Base-by-base conservation (phyloP, 2,329 filamentous ascomycete genomes). In the Hymenoscyphus repandus region DNA sequence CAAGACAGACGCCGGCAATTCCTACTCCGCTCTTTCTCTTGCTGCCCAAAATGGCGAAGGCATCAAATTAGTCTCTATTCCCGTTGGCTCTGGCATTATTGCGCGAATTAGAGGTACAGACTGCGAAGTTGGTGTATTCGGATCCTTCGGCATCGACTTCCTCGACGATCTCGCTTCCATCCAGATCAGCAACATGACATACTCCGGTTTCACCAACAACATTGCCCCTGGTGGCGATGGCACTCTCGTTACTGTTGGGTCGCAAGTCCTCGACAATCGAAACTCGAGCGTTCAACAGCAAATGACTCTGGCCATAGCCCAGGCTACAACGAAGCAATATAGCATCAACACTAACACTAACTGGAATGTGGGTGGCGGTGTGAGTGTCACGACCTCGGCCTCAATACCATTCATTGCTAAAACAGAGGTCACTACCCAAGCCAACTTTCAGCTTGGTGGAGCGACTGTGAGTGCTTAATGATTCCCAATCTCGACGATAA, bases 371-470 rank as follows among this genome's bases (percentile, higher is more conserved):
- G 32, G 32, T 9, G 9, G 13, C 9, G 7, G 9, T 13, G 13
- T 34, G 9, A 13, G 9, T 13, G 13, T 34, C 32, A 34, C 7
- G 13, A 13, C 32, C 9, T 7, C 9, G 9, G 32, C 32, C 32
- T 7, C 9, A 9, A 34, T 34, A 9, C 32, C 32, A 34, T 34
- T 34, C 32, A 34, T 34, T 13, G 32, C 32, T 34, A 9, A 7
- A 13, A 13, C 9, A 34, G 32, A 34, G 32, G 13, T 13, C 32
- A 34, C 32, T 34, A 34, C 32, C 7, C 7, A 7, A 9, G 13
- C 58, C 55, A 54, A 45, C 13, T 34, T 7, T 7, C 32, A 34
- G 32, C 32, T 34, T 9, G 13, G 32, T 34, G 32, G 7, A 13
- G 13, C 32, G 13, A 34, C 7, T 34, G 32, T 34, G 32, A 7